phyloP scores from a whole-genome alignment of 345 rosid genomes.

The Turnera subulata region DNA sequence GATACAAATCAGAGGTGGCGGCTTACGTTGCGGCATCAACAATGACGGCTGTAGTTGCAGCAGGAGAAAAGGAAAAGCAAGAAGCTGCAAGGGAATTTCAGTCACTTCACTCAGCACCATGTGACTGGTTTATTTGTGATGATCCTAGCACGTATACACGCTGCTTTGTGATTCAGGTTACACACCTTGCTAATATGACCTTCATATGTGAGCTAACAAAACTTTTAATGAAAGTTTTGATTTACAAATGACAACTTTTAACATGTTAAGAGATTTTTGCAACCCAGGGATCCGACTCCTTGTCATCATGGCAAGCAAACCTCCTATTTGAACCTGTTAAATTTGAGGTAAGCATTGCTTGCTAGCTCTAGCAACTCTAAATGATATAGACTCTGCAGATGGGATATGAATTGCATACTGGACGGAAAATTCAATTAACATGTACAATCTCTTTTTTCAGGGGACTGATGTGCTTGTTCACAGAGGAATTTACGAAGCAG shows the following conservation, averaged over 20 bases:
- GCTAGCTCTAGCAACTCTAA: background rate
- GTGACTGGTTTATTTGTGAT: conserved; percentile 92
- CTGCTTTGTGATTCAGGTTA: conserved; percentile 83
- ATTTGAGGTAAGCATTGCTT: conserved; percentile 57
- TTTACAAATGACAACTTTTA: too few species aligned
- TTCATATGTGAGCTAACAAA: too few species aligned
- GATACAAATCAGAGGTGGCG: conserved; percentile 72
- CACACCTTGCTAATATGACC: background rate
- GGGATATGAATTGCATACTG: too few species aligned
- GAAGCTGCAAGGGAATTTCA: conserved; percentile 73
- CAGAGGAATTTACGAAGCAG: conserved; percentile 93
- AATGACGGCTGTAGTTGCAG: conserved; percentile 81
- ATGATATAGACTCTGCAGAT: background rate
- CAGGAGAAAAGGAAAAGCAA: conserved; percentile 76
- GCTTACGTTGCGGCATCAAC: conserved; percentile 76
- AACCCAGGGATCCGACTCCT: conserved; percentile 82
- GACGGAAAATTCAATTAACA: too few species aligned
- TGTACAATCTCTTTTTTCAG: conserved; percentile 26
- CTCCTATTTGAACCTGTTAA: conserved; percentile 83
- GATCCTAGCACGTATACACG: conserved; percentile 64
- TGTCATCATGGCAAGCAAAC: conserved; percentile 90
- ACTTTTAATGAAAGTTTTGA: too few species aligned
- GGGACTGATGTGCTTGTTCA: conserved; percentile 76
- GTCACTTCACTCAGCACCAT: conserved; percentile 77
- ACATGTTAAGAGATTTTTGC: background rate